Evolutionary conservation across 768 basidiomycete species (phyloP), one percentile per base, ranked within the genome.

Genomic region (Obba rivulosa): DNA sequence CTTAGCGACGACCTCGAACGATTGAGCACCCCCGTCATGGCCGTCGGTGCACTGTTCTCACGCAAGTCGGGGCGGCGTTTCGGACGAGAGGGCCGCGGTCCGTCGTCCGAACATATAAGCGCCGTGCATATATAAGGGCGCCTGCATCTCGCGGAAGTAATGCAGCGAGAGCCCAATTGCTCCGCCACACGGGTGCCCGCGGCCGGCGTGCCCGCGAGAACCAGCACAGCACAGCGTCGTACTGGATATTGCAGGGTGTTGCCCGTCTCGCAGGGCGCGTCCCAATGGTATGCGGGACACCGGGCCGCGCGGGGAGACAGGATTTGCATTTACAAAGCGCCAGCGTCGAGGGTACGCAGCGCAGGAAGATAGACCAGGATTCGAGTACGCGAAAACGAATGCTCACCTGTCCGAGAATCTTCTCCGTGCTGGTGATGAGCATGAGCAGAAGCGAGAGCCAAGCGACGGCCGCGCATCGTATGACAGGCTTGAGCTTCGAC

Each of bases 361-460:
- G 36, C 24, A 24, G 20, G n/a, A 23, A 20, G 8, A 20, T 13
- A 36, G 24, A 31, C 11, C 1, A 13, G 17, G 18, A 31, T 39
- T n/a, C 20, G 21, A 36, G n/a, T n/a, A n/a, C n/a, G n/a, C n/a
- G 17, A 18, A 41, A 23, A 39, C 10, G 16, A 41, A 53, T 64
- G 53, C 64, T 38, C 52, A 82, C 86, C 68, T 79, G 77, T 0
- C 87, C 86, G 64, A 87, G 63, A 18, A 73, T 53, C 2, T 54
- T 49, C 58, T 79, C 64, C 1, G 78, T 70, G 1, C 44, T 49
- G 0, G 78, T 77, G 37, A 85, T 78, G 14, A 84, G 62, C 59
- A 87, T 79, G 3, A 87, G 58, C 9, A 87, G 58, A 0, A 75
- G 60, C 17, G 79, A 68, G 1, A 84, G 53, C 83, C 84, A 89